A percentile compares a stretch with the other conserved stretches of the same genome.
phyloP scores from a whole-genome alignment of 148 eudicot genomes.

The Cornus florida region DNA sequence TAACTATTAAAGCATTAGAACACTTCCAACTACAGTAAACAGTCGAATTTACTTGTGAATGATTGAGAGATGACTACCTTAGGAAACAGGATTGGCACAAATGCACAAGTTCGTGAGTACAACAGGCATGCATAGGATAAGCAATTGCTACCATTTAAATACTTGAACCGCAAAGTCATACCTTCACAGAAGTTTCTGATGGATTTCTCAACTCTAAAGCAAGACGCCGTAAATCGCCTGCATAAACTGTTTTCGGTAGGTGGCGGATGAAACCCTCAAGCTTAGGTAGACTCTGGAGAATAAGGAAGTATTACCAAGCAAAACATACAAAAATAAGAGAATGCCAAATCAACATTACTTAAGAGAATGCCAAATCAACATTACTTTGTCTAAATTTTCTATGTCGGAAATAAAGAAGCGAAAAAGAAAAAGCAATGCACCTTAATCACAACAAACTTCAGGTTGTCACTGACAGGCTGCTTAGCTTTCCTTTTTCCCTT shows the following conservation, averaged over 20 bases:
- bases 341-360: neutral
- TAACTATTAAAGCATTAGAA: neutral
- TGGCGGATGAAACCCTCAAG: slow-evolving; percentile 72
- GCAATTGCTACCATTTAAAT: neutral
- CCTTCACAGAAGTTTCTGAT: slow-evolving; percentile 73
- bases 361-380: slow-evolving; percentile 1
- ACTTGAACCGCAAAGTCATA: slow-evolving; percentile 23
- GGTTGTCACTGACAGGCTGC: slow-evolving; percentile 39
- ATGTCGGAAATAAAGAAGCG: slow-evolving; percentile 2
- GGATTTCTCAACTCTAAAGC: slow-evolving; percentile 77
- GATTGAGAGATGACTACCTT: neutral
- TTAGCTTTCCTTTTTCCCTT: slow-evolving; percentile 58
- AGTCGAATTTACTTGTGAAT: neutral
- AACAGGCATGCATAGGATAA: slow-evolving; percentile 11
- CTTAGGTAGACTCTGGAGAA: slow-evolving; percentile 74
- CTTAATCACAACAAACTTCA: slow-evolving; percentile 83
- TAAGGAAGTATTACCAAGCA: slow-evolving; percentile 10
- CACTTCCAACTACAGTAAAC: neutral
- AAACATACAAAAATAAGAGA: slow-evolving; percentile 1
- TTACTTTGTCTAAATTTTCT: neutral
- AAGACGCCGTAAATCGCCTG: slow-evolving; percentile 75
- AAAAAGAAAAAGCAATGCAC: slow-evolving; percentile 32
- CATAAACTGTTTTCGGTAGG: slow-evolving; percentile 69
- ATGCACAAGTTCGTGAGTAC: neutral
- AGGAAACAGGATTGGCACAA: neutral